Evolutionary conservation across 2,329 filamentous ascomycete genomes (phyloP).

Genomic region (Sclerotinia minor): DNA sequence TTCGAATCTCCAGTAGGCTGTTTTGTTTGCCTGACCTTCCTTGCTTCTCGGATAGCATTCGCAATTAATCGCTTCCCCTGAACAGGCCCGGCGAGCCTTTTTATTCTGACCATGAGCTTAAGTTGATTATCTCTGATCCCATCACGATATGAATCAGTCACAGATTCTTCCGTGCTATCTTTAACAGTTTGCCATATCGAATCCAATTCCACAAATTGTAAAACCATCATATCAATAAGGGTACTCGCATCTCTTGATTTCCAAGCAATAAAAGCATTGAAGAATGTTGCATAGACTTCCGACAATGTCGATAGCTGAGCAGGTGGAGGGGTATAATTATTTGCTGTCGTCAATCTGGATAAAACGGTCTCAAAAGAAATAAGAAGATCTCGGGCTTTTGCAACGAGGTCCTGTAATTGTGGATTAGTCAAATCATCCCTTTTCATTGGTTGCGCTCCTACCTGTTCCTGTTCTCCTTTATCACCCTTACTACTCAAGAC

Average conservation of each 20-base stretch:
- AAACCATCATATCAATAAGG: slow-evolving; percentile 80
- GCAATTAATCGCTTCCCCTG: slow-evolving; percentile 71
- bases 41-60: slow-evolving; percentile 71
- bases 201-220: slow-evolving; percentile 81
- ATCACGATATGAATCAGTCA: slow-evolving; percentile 73
- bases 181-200: slow-evolving; percentile 83
- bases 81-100: slow-evolving; percentile 71
- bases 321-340: slow-evolving; percentile 66
- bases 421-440: slow-evolving; percentile 60
- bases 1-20: slow-evolving; percentile 69
- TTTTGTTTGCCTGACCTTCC: slow-evolving; percentile 63
- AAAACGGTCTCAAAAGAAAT: slow-evolving; percentile 76
- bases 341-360: slow-evolving; percentile 63
- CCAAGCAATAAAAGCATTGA: slow-evolving; percentile 80
- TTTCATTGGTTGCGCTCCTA: slow-evolving; percentile 50
- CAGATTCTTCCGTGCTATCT: slow-evolving; percentile 70
- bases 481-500: slow-evolving; percentile 73
- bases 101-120: slow-evolving; percentile 76
- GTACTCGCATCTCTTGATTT: slow-evolving; percentile 77
- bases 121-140: slow-evolving; percentile 81
- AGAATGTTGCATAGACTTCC: slow-evolving; percentile 71
- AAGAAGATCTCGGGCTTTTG: slow-evolving; percentile 74
- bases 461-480: slow-evolving; percentile 58
- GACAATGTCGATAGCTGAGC: slow-evolving; percentile 63
- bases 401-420: slow-evolving; percentile 69